Evolutionary conservation across 1,284 basidiomycete genomes (phyloP).

Genomic region (Coniferiporia weirii): DNA sequence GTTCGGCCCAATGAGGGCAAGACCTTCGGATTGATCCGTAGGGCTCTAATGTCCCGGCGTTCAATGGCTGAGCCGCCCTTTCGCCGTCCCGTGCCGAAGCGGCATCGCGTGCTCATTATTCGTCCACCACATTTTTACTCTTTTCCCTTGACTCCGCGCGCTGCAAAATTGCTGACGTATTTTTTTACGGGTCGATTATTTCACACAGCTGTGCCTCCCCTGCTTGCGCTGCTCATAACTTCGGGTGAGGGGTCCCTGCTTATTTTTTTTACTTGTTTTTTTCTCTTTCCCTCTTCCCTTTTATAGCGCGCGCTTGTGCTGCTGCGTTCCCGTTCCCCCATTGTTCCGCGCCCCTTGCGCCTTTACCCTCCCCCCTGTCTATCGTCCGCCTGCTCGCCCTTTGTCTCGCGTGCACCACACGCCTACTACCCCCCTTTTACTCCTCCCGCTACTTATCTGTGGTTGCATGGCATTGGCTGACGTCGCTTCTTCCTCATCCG

Average conservation of each 20-base stretch:
- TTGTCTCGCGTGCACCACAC: conserved; percentile 6
- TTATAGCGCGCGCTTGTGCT: conserved; percentile 16
- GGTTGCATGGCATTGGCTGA: conserved; percentile 12
- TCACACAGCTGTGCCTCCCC: conserved; percentile 15
- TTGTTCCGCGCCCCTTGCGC: conserved; percentile 19
- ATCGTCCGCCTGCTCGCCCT: conserved; percentile 7
- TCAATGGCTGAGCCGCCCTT: no score
- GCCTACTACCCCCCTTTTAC: conserved; percentile 14
- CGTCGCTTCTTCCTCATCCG: neutral
- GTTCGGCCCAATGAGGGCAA: no score
- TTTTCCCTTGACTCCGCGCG: neutral
- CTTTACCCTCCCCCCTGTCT: conserved; percentile 5
- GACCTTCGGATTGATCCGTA: no score
- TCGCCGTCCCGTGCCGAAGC: no score
- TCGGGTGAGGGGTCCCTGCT: conserved; percentile 17
- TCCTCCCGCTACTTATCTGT: neutral
- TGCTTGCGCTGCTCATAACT: conserved; percentile 21
- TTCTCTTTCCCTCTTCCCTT: conserved; percentile 14
- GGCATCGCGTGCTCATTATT: no score
- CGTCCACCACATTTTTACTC: no score
- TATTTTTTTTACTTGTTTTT: conserved; percentile 9
- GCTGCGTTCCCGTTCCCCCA: conserved; percentile 9
- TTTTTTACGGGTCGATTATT: conserved; percentile 2
- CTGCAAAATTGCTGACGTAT: conserved; percentile 8
- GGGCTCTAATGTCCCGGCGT: no score